These are phyloP conservation scores for Myxozyma sirexii DNA, from an alignment of 805 yeast species.

Conservation along the genomic window DNA sequence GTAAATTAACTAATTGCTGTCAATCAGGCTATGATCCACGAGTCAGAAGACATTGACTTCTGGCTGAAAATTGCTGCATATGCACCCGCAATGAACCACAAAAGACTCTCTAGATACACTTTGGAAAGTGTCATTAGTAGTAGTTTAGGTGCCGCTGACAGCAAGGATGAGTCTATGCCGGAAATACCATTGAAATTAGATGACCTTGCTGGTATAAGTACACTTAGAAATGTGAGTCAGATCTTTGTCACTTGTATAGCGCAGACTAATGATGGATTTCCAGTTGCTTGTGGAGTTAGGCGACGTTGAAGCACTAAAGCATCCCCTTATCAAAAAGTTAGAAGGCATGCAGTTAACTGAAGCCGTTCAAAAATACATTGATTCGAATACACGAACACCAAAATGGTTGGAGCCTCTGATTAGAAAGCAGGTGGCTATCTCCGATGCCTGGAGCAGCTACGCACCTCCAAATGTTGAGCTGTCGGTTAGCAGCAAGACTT, in stretches of 20 bases:
- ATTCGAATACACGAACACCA: constrained; percentile 12
- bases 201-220: constrained; percentile 23
- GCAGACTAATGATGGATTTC: not conserved
- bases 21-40: constrained; percentile 56
- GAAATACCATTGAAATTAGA: constrained; percentile 23
- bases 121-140: constrained; percentile 25
- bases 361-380: constrained; percentile 12
- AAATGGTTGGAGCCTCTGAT: constrained; percentile 18
- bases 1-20: constrained; percentile 36
- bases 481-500: constrained; percentile 4
- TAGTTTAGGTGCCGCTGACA: not conserved
- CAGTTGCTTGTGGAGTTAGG: constrained; percentile 14
- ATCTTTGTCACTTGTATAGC: not conserved
- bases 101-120: constrained; percentile 24
- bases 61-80: constrained; percentile 32
- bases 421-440: not conserved
- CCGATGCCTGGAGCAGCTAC: constrained; percentile 1
- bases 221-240: constrained; percentile 10
- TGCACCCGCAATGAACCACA: constrained; percentile 24
- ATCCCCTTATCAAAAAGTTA: constrained; percentile 14
- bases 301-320: constrained; percentile 14
- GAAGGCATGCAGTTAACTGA: constrained; percentile 3
- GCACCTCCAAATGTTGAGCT: constrained; percentile 8
- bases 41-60: constrained; percentile 46
- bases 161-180: constrained; percentile 5